phyloP scores from a whole-genome alignment of 2,329 filamentous ascomycete species.

The Diaporthe destruens region DNA sequence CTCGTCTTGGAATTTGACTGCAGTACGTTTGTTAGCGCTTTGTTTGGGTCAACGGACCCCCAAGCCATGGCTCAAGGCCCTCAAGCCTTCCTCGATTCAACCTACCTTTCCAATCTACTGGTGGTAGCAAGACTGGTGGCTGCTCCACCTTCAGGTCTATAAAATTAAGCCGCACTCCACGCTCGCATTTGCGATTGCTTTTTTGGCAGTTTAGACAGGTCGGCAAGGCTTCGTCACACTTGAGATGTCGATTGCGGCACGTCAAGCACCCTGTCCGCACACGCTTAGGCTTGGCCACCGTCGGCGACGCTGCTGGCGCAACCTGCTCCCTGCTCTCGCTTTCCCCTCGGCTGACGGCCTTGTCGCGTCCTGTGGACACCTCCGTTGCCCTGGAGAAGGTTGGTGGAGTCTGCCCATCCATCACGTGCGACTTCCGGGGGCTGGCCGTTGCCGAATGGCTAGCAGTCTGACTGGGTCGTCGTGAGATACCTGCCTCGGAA shows the following conservation, averaged over 20 bases:
- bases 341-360: constrained; percentile 3
- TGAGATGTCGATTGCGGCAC: constrained; percentile 88
- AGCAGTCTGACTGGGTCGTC: constrained; percentile 5
- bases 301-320: constrained; percentile 3
- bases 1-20: constrained; percentile 87
- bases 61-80: background rate
- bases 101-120: constrained; percentile 74
- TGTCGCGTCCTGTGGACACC: background rate
- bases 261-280: constrained; percentile 93
- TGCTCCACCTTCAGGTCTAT: constrained; percentile 83
- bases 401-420: constrained; percentile 13
- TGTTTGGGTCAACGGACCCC: background rate
- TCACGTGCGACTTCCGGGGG: background rate
- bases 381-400: background rate
- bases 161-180: constrained; percentile 90
- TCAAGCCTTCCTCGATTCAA: constrained; percentile 29
- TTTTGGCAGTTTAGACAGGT: constrained; percentile 85
- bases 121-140: constrained; percentile 72
- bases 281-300: constrained; percentile 75
- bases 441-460: constrained; percentile 2
- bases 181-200: constrained; percentile 86
- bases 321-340: constrained; percentile 22
- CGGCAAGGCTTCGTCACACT: constrained; percentile 83
- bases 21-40: constrained; percentile 31
- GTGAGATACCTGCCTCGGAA: constrained; percentile 25